Percentiles rank a stretch among this genome's conserved stretches.
These are phyloP conservation scores for Boletellus emodensis DNA, from an alignment of 768 basidiomycete genomes.

Conservation along the genomic window DNA sequence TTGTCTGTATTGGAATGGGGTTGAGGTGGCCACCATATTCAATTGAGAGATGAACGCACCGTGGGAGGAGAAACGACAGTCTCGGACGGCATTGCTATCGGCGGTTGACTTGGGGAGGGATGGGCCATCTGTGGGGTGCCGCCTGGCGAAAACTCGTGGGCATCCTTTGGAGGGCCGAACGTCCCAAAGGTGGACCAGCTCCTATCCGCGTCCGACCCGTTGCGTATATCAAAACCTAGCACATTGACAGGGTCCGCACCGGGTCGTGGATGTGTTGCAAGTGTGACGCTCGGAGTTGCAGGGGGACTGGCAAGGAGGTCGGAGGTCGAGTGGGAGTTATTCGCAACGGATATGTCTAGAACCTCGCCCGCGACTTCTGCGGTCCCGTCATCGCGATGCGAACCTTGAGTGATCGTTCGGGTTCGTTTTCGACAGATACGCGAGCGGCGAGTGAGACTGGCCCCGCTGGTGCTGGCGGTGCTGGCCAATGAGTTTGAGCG, in stretches of 20 bases:
- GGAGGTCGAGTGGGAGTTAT: constrained; percentile 12
- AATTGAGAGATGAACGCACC: constrained; percentile 19
- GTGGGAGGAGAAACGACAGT: constrained; percentile 9
- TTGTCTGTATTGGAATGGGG: constrained; percentile 22
- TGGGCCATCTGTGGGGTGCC: neutral
- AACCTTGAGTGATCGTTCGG: constrained; percentile 42
- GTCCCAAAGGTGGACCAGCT: constrained; percentile 23
- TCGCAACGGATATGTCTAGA: constrained; percentile 27
- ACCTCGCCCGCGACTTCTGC: constrained; percentile 18
- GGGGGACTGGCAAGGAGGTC: constrained; percentile 7
- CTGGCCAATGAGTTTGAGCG: constrained; percentile 34
- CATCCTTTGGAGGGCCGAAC: constrained; percentile 22
- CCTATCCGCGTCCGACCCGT: constrained; percentile 17
- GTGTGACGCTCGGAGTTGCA: constrained; percentile 5
- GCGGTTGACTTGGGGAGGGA: constrained; percentile 9
- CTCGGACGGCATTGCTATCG: constrained; percentile 12
- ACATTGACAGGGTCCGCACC: constrained; percentile 7
- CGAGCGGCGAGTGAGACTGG: constrained; percentile 48
- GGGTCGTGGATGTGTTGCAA: constrained; percentile 14
- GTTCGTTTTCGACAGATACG: constrained; percentile 50
- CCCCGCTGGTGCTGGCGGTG: constrained; percentile 45
- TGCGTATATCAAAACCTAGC: constrained; percentile 10
- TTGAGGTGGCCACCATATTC: constrained; percentile 16
- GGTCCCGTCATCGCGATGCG: constrained; percentile 18
- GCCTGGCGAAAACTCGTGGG: constrained; percentile 5